Evolutionary conservation across 768 basidiomycete genomes (phyloP).

Genomic region (Pulveroboletus sp.): DNA sequence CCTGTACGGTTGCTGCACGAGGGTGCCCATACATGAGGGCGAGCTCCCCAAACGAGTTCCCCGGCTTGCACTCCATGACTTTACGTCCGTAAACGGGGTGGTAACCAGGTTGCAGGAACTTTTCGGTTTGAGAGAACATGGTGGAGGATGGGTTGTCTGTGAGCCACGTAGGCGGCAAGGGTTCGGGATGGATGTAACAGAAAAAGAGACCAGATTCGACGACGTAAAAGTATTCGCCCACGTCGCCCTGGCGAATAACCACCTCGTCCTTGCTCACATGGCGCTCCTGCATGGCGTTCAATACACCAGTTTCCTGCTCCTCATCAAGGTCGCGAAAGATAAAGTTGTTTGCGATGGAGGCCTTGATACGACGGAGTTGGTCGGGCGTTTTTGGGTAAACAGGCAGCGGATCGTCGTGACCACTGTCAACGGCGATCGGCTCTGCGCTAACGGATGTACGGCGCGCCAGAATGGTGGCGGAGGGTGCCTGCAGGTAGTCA

Average conservation of each 20-base stretch:
- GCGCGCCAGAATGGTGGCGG: constrained; percentile 78
- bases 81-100: constrained; percentile 73
- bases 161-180: constrained; percentile 57
- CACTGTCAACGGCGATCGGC: constrained; percentile 80
- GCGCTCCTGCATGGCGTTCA: constrained; percentile 94
- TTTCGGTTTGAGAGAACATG: constrained; percentile 42
- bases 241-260: constrained; percentile 96
- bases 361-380: constrained; percentile 83
- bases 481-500: constrained; percentile 70
- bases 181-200: constrained; percentile 73
- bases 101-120: constrained; percentile 58
- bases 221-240: constrained; percentile 96
- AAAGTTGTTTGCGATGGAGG: constrained; percentile 84
- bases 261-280: constrained; percentile 68
- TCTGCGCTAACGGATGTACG: constrained; percentile 96
- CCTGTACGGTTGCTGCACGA: constrained; percentile 89
- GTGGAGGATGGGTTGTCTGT: constrained; percentile 39
- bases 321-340: constrained; percentile 96
- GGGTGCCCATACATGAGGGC: constrained; percentile 98
- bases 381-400: constrained; percentile 74
- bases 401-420: constrained; percentile 63
- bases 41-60: constrained; percentile 90
- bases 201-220: constrained; percentile 86
- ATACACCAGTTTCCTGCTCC: constrained; percentile 88
- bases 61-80: constrained; percentile 81